Evolutionary conservation across 345 rosid species (phyloP).

Genomic region (Salix caprea): DNA sequence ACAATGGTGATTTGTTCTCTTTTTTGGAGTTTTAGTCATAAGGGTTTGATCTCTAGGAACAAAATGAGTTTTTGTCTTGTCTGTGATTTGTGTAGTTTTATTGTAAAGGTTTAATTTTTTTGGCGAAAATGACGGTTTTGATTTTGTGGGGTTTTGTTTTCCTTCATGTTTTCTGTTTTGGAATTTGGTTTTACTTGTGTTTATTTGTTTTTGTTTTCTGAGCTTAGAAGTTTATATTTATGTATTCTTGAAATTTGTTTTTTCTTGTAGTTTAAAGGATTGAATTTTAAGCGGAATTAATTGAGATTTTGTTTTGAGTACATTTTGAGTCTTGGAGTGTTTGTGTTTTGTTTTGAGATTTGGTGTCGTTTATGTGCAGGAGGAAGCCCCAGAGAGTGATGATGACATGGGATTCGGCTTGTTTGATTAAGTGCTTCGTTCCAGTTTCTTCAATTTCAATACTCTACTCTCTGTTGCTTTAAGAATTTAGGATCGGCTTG

Average conservation of each 20-base stretch:
- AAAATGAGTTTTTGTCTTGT: neutral
- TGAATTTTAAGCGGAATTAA: neutral
- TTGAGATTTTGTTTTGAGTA: neutral
- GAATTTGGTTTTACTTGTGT: too few relatives aligned
- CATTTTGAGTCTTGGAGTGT: too few relatives aligned
- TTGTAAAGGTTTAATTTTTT: neutral
- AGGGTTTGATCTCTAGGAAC: too few relatives aligned
- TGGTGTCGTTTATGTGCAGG: constrained; percentile 7
- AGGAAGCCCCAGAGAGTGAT: constrained; percentile 26
- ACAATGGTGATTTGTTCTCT: too few relatives aligned
- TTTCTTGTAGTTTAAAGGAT: neutral
- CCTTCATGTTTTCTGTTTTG: too few relatives aligned
- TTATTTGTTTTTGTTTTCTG: too few relatives aligned
- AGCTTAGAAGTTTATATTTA: neutral
- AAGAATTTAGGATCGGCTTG: neutral
- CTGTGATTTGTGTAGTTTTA: neutral
- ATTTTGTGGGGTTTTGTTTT: neutral
- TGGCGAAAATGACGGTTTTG: neutral
- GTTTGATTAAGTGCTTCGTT: constrained; percentile 18
- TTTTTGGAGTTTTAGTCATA: neutral
- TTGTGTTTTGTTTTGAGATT: neutral
- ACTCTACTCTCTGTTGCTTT: neutral
- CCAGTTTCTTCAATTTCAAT: neutral
- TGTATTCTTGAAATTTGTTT: neutral
- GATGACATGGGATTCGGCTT: constrained; percentile 31